Evolutionary conservation across 2,329 filamentous ascomycete species (phyloP).

Genomic region (Thielaviopsis populi): DNA sequence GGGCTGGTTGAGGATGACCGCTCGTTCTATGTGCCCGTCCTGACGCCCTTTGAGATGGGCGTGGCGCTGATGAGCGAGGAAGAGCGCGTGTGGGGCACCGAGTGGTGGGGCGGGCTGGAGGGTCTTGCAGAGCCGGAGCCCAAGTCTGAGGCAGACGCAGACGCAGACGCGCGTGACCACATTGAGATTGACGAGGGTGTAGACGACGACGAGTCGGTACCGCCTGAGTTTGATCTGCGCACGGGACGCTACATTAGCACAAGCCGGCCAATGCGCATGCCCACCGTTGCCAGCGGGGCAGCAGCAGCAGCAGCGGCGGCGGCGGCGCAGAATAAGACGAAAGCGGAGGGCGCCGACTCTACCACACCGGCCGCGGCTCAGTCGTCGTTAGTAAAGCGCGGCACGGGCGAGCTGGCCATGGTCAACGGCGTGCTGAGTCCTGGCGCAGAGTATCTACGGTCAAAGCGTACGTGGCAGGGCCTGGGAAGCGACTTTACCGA

Average conservation of each 20-base stretch:
- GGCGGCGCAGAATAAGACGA: constrained; percentile 19
- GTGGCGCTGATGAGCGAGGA: constrained; percentile 62
- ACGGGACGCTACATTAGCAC: constrained; percentile 72
- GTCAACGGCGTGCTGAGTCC: constrained; percentile 82
- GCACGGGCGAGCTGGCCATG: constrained; percentile 53
- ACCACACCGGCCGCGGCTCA: constrained; percentile 17
- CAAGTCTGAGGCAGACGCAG: constrained; percentile 18
- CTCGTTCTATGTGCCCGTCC: constrained; percentile 73
- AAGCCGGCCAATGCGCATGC: constrained; percentile 53
- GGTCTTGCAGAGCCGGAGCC: constrained; percentile 15
- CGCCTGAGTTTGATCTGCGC: constrained; percentile 82
- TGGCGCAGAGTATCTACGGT: constrained; percentile 72
- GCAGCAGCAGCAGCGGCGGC: constrained; percentile 20
- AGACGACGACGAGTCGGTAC: constrained; percentile 55
- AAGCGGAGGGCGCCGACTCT: constrained; percentile 12
- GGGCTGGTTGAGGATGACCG: constrained; percentile 69
- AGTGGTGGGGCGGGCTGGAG: constrained; percentile 63
- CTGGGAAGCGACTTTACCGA: constrained; percentile 69
- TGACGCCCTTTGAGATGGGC: constrained; percentile 88
- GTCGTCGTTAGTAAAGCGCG: constrained; percentile 41
- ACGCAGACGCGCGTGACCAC: constrained; percentile 19
- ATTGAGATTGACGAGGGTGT: constrained; percentile 30
- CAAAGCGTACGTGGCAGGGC: constrained; percentile 78
- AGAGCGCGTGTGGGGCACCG: constrained; percentile 67
- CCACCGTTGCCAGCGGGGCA: background rate